Conservation (phyloP, 371 early-diverging fungal genomes). For the Mortierella sp. region DNA sequence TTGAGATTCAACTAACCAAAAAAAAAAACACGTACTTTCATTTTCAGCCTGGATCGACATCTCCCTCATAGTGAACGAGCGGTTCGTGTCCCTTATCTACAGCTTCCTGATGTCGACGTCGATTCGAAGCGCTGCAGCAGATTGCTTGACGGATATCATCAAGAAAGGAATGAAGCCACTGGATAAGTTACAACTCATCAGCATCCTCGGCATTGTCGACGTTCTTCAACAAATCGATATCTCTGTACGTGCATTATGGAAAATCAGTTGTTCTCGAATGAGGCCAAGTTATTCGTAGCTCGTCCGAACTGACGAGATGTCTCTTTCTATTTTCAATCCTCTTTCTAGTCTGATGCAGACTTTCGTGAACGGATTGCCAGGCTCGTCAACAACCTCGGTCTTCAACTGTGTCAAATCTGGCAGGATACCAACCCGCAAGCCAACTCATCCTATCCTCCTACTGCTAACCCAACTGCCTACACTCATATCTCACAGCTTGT, state of each 20-base stretch:
- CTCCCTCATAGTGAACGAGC: constrained; percentile 85
- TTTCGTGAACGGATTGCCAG: constrained; percentile 88
- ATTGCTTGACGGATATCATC: constrained; percentile 87
- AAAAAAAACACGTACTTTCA: not conserved
- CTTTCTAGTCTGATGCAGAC: constrained; percentile 68
- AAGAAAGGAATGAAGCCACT: constrained; percentile 92
- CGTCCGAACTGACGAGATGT: too few species aligned
- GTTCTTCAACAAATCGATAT: constrained; percentile 62
- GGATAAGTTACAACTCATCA: constrained; percentile 89
- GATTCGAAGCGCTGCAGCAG: constrained; percentile 80
- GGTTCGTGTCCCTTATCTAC: constrained; percentile 83
- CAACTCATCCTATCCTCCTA: constrained; percentile 36
- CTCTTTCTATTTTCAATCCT: not conserved
- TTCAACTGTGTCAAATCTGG: constrained; percentile 86
- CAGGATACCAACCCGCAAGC: constrained; percentile 60
- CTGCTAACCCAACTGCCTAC: constrained; percentile 57
- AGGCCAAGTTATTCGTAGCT: too few species aligned
- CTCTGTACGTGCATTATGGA: constrained; percentile 45
- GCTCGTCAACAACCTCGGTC: constrained; percentile 83
- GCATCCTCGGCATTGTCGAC: constrained; percentile 78
- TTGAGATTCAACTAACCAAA: too few species aligned
- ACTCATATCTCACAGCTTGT: constrained; percentile 51
- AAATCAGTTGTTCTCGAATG: too few species aligned
- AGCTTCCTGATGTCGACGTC: constrained; percentile 69
- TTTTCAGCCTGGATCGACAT: constrained; percentile 93